Conservation (phyloP, 495 filamentous ascomycete genomes). For the Aspergillus incahuasiensis region DNA sequence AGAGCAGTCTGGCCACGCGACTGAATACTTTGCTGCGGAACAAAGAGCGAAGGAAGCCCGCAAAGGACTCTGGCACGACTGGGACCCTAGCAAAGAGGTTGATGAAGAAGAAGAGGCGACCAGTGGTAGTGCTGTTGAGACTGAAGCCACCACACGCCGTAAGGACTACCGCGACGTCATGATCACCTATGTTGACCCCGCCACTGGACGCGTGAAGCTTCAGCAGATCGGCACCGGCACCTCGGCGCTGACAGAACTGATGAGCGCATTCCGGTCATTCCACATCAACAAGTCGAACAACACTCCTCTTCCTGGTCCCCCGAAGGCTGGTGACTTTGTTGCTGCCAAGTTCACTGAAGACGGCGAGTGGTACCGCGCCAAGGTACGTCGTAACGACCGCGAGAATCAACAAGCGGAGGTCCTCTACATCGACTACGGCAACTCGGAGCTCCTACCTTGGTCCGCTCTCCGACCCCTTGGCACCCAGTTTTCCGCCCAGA, state of each 20-base stretch:
- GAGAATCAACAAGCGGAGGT: slow-evolving; percentile 82
- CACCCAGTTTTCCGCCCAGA: slow-evolving; percentile 71
- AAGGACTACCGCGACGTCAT: slow-evolving; percentile 90
- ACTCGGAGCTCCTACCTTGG: slow-evolving; percentile 84
- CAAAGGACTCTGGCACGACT: slow-evolving; percentile 90
- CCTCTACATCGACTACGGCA: slow-evolving; percentile 93
- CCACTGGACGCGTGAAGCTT: slow-evolving; percentile 71
- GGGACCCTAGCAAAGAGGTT: slow-evolving; percentile 76
- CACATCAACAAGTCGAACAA: slow-evolving; percentile 73
- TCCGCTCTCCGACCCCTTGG: slow-evolving; percentile 70
- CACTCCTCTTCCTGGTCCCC: slow-evolving; percentile 63
- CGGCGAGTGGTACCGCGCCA: slow-evolving; percentile 89
- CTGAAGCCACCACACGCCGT: slow-evolving; percentile 49
- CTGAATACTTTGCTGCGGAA: slow-evolving; percentile 83
- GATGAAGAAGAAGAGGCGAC: slow-evolving; percentile 46
- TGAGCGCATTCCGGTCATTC: slow-evolving; percentile 83
- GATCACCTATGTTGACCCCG: slow-evolving; percentile 78
- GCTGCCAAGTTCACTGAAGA: slow-evolving; percentile 85
- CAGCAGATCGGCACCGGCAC: slow-evolving; percentile 83
- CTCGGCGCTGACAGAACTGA: slow-evolving; percentile 73
- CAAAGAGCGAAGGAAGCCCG: slow-evolving; percentile 77
- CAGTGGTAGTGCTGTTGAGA: slow-evolving; percentile 47
- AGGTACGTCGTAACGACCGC: slow-evolving; percentile 87
- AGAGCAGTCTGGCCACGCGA: slow-evolving; percentile 86
- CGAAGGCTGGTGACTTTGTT: slow-evolving; percentile 88